Percentiles rank a stretch among this genome's conserved stretches.
phyloP scores from a whole-genome alignment of 2,329 filamentous ascomycete genomes.

The Akanthomyces dipterigenus region DNA sequence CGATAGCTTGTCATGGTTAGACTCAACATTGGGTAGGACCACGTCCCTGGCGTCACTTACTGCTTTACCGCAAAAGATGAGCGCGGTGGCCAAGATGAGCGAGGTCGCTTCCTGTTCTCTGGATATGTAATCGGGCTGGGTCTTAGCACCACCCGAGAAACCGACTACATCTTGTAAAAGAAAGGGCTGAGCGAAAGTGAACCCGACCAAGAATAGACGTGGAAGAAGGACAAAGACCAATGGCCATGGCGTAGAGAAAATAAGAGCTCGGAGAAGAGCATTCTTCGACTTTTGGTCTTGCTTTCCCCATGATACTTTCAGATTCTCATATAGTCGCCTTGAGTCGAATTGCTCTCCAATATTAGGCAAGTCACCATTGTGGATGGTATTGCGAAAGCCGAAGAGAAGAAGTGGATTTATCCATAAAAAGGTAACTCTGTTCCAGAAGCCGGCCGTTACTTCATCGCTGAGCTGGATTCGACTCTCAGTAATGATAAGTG shows the following conservation, averaged over 20 bases:
- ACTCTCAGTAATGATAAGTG: neutral
- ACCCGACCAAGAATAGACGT: neutral
- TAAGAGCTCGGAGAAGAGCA: neutral
- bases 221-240: neutral
- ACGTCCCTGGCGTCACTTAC: neutral
- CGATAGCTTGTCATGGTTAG: neutral
- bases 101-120: neutral
- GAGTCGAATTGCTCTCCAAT: neutral
- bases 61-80: conserved; percentile 3
- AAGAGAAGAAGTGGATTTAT: neutral
- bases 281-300: neutral
- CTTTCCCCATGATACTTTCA: neutral
- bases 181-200: neutral
- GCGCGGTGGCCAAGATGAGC: neutral
- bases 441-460: conserved; percentile 16
- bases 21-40: too few relatives aligned
- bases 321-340: neutral
- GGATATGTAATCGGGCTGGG: neutral
- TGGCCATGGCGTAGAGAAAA: neutral
- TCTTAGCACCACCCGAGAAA: neutral
- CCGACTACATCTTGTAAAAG: neutral
- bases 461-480: conserved; percentile 13
- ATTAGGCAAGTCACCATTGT: neutral
- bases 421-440: conserved; percentile 1
- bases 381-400: neutral